These are phyloP conservation scores for Venturia nashicola DNA, from an alignment of 2,329 filamentous ascomycete genomes.

Conservation along the genomic window DNA sequence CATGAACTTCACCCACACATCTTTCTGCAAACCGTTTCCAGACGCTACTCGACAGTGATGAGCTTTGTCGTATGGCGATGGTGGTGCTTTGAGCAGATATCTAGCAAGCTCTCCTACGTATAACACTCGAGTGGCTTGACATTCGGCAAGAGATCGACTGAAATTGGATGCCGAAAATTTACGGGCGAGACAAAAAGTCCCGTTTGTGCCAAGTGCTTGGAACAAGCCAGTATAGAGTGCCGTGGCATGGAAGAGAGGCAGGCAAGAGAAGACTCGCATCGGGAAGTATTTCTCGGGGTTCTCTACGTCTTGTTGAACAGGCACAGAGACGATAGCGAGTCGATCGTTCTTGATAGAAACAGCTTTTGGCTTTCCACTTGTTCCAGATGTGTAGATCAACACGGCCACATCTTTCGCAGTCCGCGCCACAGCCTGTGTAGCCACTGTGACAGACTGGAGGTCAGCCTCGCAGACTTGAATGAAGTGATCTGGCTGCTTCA, in stretches of 20 bases:
- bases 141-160: slow-evolving; percentile 33
- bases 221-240: slow-evolving; percentile 33
- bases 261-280: slow-evolving; percentile 33
- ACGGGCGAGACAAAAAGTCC: slow-evolving; percentile 28
- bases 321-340: slow-evolving; percentile 24
- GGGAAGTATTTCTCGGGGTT: slow-evolving; percentile 30
- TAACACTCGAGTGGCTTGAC: slow-evolving; percentile 29
- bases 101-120: slow-evolving; percentile 39
- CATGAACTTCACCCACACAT: slow-evolving; percentile 37
- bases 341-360: slow-evolving; percentile 19
- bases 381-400: slow-evolving; percentile 38
- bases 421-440: not conserved
- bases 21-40: slow-evolving; percentile 36
- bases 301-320: slow-evolving; percentile 23
- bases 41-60: slow-evolving; percentile 32
- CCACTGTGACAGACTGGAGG: not conserved
- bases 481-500: not conserved
- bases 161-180: slow-evolving; percentile 35
- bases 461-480: not conserved
- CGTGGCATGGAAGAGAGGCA: slow-evolving; percentile 38
- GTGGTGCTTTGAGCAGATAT: slow-evolving; percentile 33
- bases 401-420: slow-evolving; percentile 18
- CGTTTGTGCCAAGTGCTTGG: slow-evolving; percentile 25
- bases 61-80: slow-evolving; percentile 31
- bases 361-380: slow-evolving; percentile 20